Evolutionary conservation across 257 asterid species (phyloP), one percentile per base, ranked within the genome.

Genomic region (Capsicum chinense): DNA sequence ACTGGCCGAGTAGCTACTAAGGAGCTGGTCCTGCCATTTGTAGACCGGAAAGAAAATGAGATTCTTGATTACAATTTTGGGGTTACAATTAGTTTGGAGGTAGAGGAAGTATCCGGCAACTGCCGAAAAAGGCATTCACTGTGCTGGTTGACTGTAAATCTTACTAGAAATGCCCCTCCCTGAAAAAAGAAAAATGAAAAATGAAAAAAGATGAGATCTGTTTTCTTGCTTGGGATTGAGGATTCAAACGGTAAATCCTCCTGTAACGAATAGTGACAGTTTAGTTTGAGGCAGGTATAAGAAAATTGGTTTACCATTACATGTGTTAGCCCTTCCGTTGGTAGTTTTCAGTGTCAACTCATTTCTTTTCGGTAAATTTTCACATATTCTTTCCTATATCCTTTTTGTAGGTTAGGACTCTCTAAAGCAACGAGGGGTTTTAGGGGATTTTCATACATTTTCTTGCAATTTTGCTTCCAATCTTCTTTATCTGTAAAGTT

Each of bases 1-100:
- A 91, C 88, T 92, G 98, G 99, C 97, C 99, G 6, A 91, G 89
- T 89, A 94, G 88, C 93, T 95, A 93, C 89, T 95, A 84, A 91
- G 89, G 42, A 56, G 71, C 58, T 69, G 67, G 56, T 68, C 5
- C 52, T 44, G 62, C 83, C 83, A 71, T 83, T 83, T 85, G 83
- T 62, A 82, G 68, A 81, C 86, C 88, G 84, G 73, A 73, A 86
- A 58, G 79, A 76, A 68, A 80, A 67, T 81, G 83, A 86, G 83
- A 78, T 89, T 81, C 84, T 79, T 66, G 70, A 63, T 76, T 88
- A 80, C 68, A 50, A 67, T 48, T 83, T 83, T 84, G 91, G 85
- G 88, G 84, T 85, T 26, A 21, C 86, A 80, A 59, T 58, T 87
- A 76, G 84, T 89, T 83, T 82, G 88, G 82, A 81, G 85, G 82